Base-by-base conservation (phyloP, 2,329 filamentous ascomycete genomes). In the Colletotrichum sp. region DNA sequence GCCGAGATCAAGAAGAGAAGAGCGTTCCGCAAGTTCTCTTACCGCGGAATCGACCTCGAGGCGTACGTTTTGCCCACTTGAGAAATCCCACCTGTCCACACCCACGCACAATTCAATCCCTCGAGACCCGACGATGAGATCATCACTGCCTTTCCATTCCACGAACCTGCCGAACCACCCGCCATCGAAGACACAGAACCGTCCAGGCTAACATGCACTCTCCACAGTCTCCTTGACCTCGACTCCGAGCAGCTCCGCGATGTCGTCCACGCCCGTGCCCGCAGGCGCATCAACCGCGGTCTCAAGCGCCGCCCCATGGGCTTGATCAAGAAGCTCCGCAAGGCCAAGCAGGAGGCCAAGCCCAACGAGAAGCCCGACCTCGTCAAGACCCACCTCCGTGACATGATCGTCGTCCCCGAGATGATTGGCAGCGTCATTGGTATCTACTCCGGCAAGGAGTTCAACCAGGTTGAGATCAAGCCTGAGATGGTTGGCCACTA, bases 381-480 rank as follows among this genome's bases (percentile, higher is more conserved):
- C 84, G 96, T 98, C 91, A 98, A 98, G 94, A 99, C 96, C 78
- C 96, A 99, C 88, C 94, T 99, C 84, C 96, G 96, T 89, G 94
- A 99, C 91, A 99, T 99, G 97, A 98, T 99, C 87, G 93, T 99
- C 85, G 97, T 99, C 82, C 97, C 97, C 83, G 97, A 99, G 92
- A 98, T 99, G 97, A 99, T 99, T 86, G 97, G 97, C 84, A 94
- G 91, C 88, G 96, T 99, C 84, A 94, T 99, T 84, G 97, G 96
- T 86, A 97, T 99, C 91, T 99, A 99, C 94, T 98, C 95, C 81
- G 97, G 97, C 86, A 99, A 99, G 94, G 96, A 98, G 90, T 99
- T 99, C 94, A 99, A 99, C 94, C 96, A 98, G 92, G 96, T 99
- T 83, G 97, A 99, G 90, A 97, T 99, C 91, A 98, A 98, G 93